Evolutionary conservation across 768 basidiomycete species (phyloP).

Genomic region (Lactifluus piperatus): DNA sequence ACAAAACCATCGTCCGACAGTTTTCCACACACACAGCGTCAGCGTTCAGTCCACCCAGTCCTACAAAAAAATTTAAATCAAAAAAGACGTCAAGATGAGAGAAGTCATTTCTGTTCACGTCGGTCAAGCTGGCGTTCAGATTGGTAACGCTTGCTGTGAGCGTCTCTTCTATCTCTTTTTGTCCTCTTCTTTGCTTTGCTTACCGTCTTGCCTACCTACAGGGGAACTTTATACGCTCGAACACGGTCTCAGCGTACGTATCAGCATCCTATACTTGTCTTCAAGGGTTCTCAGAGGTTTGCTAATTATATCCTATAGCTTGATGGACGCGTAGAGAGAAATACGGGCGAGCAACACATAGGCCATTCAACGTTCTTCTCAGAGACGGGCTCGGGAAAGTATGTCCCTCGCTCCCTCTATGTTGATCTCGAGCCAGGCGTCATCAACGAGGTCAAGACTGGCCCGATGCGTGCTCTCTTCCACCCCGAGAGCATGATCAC

Average conservation of each 20-base stretch:
- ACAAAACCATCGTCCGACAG: background rate
- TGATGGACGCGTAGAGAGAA: constrained; percentile 79
- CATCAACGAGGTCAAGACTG: constrained; percentile 91
- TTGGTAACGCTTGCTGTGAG: constrained; percentile 94
- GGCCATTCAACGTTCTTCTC: constrained; percentile 99
- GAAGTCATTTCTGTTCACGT: constrained; percentile 96
- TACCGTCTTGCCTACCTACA: constrained; percentile 29
- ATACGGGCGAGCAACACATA: constrained; percentile 58
- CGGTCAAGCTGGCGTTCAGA: constrained; percentile 94
- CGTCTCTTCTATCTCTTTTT: constrained; percentile 18
- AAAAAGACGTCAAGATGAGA: constrained; percentile 44
- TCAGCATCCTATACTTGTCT: background rate
- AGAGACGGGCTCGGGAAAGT: constrained; percentile 87
- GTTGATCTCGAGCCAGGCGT: constrained; percentile 93
- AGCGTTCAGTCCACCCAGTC: background rate
- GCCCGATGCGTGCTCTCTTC: constrained; percentile 88
- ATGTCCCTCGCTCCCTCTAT: constrained; percentile 95
- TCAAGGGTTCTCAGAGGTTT: background rate
- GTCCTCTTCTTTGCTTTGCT: constrained; percentile 20
- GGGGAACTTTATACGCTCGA: constrained; percentile 99
- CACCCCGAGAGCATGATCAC: constrained; percentile 96
- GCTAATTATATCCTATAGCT: constrained; percentile 41
- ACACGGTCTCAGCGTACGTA: constrained; percentile 86
- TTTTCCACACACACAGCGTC: background rate
- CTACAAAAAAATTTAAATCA: background rate